Conservation (phyloP, 441 rosid genomes). For the Euphorbia corollata region DNA sequence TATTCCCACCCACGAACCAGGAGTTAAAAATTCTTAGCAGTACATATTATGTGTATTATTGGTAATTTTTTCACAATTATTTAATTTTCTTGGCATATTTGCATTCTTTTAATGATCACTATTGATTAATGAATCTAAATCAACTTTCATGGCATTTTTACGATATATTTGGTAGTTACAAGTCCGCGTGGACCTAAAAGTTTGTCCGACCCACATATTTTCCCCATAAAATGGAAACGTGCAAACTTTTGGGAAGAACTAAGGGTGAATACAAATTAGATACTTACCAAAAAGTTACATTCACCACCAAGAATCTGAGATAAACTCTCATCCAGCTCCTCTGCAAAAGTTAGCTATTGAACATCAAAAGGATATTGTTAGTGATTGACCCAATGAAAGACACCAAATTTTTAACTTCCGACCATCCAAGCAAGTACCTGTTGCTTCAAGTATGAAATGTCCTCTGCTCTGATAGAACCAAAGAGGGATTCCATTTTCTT, state of each 20-base stretch:
- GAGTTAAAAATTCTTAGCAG: no score
- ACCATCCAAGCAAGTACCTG: constrained; percentile 45
- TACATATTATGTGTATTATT: no score
- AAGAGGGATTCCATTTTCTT: constrained; percentile 76
- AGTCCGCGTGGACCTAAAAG: background rate
- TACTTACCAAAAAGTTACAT: constrained; percentile 42
- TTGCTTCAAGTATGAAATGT: constrained; percentile 60
- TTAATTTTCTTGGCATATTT: background rate
- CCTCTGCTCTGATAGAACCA: constrained; percentile 50
- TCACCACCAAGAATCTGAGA: constrained; percentile 47
- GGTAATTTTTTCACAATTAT: background rate
- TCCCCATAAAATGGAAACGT: background rate
- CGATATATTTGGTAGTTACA: constrained; percentile 6
- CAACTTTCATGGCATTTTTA: no score
- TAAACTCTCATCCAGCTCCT: constrained; percentile 60
- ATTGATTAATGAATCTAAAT: background rate
- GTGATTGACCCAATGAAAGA: constrained; percentile 3
- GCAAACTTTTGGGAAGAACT: constrained; percentile 5
- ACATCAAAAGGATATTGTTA: constrained; percentile 21
- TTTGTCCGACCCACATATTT: no score
- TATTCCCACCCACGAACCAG: background rate
- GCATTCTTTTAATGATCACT: background rate
- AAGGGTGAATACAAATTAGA: constrained; percentile 7
- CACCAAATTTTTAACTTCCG: constrained; percentile 15
- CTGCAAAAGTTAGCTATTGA: constrained; percentile 53